Base-by-base conservation (phyloP, 305 asterid genomes). In the Nicotiana rustica region DNA sequence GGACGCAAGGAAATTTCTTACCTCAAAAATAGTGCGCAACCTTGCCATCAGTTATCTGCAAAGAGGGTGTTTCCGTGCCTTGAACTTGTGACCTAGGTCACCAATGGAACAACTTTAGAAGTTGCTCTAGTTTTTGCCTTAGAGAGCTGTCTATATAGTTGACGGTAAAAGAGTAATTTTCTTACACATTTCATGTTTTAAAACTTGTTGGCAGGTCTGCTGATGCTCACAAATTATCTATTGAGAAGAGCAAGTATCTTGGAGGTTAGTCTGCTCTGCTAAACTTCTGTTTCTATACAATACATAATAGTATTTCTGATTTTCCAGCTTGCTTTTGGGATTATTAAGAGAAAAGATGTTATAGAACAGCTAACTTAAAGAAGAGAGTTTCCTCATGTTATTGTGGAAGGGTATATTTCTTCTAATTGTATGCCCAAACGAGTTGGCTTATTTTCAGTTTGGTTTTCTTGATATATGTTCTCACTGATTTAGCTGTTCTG, bases 201-300 rank as follows among this genome's bases (percentile, higher is more conserved):
- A 62, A 82, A 77, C 60, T 19, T 82, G 61, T 76, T 84, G 66
- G 44, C 82, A 96, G 99, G 88, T 86, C 97, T 81, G 98, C 97
- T n/a, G 98, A 96, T 86, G 98, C 95, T 6, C 92, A 94, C 81
- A 96, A 96, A 92, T 87, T 96, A 81, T 94, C 98, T 25, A 96
- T 96, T 29, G 99, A 96, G 94, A 96, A 93, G 91, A 94, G 98
- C 90, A 96, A 96, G 87, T 96, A 96, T 85, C 98, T 96, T 83
- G 98, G 99, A 92, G 98, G 99, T 93, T 75, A 31, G 92, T 82
- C 55, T 38, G 75, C 65, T 77, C 36, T 41, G 67, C 55, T 36
- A 3, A 41, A 29, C 67, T 6, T 12, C 10, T 61, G 14, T 61
- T 61, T 61, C 33, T 18, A 2, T 19, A 29, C 31, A 21, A 10